Evolutionary conservation across 441 rosid species (phyloP), one percentile per base, ranked within the genome.

Genomic region (Pelargonium myrrhifolium): DNA sequence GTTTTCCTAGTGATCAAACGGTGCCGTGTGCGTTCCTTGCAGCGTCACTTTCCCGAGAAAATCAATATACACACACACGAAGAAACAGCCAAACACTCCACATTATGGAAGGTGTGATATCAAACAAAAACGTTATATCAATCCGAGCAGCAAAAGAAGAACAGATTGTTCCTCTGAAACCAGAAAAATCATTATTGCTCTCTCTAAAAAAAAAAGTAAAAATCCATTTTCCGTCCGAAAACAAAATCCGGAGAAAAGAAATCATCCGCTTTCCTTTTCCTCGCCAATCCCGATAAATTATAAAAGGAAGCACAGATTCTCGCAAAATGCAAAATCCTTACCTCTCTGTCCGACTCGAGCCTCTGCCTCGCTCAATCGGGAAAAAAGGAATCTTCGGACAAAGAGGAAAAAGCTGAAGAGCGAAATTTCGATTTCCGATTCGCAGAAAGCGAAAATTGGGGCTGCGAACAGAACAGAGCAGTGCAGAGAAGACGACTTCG

Each of bases 71-170:
- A n/a, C 20, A 62, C 20, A 28, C 39, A 12, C 9, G 28, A 28
- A 58, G 62, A 1, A 55, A 55, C 61, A 55, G 28, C 61, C 61
- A 55, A 55, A 55, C 61, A 55, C 62, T 18, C 24, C 22, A 40
- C 59, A 6, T 63, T 24, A 18, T 26, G n/a, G 62, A 58, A 21
- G 26, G 61, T n/a, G 8, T 0, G 62, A 28, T 58, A 58, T 58
- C 62, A 22, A 58, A 58, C 31, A 24, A 74, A 77, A 77, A 40
- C 49, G 72, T 66, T 73, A 72, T 58, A 61, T 70, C 80, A 74
- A 83, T 70, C 83, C 68, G 69, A 71, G 80, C 81, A 72, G 78
- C 80, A 78, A 74, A 79, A 58, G 35, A 69, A 62, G 62, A 72
- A 39, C 68, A 65, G 21, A 45, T 70, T 56, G 85, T 72, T 74